Evolutionary conservation across 345 rosid genomes (phyloP).

Genomic region (Isatis tinctoria): DNA sequence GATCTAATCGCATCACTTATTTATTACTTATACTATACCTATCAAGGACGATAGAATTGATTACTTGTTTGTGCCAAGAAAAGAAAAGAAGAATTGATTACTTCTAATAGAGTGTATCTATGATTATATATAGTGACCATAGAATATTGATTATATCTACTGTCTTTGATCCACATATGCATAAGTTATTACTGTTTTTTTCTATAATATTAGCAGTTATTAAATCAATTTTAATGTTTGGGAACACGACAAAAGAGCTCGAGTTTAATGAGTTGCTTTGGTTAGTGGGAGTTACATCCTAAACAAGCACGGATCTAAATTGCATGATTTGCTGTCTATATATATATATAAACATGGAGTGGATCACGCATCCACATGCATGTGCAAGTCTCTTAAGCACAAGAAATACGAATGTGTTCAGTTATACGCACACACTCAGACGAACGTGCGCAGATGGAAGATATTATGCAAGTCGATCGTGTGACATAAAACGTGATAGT

Average conservation of each 20-base stretch:
- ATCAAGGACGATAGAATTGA: conserved; percentile 6
- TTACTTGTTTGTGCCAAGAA: not conserved
- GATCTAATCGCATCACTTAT: conserved; percentile 15
- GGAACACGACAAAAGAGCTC: conserved; percentile 7
- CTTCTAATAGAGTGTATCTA: not conserved
- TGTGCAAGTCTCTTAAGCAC: not conserved
- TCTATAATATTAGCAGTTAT: not conserved
- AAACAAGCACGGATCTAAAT: conserved; percentile 16
- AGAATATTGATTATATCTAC: not conserved
- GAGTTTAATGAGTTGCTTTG: not conserved
- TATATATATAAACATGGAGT: conserved; percentile 5
- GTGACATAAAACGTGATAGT: not conserved
- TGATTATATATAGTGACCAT: too few species aligned
- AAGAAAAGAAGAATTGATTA: not conserved
- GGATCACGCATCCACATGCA: conserved; percentile 22
- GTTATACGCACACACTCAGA: not conserved
- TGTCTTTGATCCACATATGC: not conserved
- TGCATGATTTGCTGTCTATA: not conserved
- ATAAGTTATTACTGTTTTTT: not conserved
- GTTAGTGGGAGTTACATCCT: not conserved
- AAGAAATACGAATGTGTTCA: not conserved
- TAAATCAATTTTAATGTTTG: not conserved
- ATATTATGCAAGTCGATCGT: not conserved
- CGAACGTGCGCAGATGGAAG: not conserved
- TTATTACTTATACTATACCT: not conserved